A percentile compares a stretch with the other conserved stretches of the same genome.
Evolutionary conservation across 176 grass and related monocot genomes (phyloP).

Genomic region (Rhynchospora pubera): DNA sequence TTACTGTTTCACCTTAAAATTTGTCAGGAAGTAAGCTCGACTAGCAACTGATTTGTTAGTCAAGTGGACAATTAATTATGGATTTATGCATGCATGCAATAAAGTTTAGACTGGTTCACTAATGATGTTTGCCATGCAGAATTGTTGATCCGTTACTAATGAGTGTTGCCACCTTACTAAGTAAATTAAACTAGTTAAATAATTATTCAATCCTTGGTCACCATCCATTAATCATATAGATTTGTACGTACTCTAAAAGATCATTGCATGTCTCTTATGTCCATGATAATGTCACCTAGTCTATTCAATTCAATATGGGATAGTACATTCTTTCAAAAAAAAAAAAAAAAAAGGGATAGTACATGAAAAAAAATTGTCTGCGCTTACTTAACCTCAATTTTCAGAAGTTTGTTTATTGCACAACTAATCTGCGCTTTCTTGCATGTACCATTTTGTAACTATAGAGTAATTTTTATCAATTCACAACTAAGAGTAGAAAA

Average conservation of each 20-base stretch:
- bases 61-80: constrained; percentile 21
- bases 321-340: no score
- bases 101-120: constrained; percentile 20
- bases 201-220: not conserved
- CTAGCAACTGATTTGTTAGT: not conserved
- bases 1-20: no score
- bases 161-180: constrained; percentile 5
- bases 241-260: not conserved
- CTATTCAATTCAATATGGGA: not conserved
- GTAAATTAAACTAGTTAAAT: not conserved
- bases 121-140: constrained; percentile 26
- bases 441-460: not conserved
- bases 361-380: not conserved
- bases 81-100: constrained; percentile 30
- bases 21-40: no score
- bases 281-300: not conserved
- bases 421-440: not conserved
- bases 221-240: constrained; percentile 1
- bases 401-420: not conserved
- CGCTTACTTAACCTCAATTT: not conserved
- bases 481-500: not conserved
- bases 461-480: not conserved
- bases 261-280: constrained; percentile 9
- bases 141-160: constrained; percentile 18
- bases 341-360: no score